A percentile compares a stretch with the other conserved stretches of the same genome.
phyloP scores from a whole-genome alignment of 2,329 filamentous ascomycete species.

The Colletotrichum musicola region DNA sequence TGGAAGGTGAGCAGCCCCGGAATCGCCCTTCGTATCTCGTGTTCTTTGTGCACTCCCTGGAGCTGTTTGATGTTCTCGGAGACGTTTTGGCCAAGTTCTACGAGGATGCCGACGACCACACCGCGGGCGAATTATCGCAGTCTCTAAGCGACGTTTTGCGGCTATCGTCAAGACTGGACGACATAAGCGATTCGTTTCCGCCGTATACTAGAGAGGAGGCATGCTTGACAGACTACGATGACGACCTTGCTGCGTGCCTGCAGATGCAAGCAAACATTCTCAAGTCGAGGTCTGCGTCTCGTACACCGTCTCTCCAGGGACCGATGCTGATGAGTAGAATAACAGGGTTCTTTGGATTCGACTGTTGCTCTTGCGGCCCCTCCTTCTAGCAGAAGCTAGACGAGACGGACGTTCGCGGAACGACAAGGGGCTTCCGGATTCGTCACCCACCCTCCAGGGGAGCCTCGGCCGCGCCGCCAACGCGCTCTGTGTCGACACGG shows the following conservation, averaged over 20 bases:
- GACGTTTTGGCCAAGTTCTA: conserved; percentile 20
- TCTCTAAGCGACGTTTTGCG: not conserved
- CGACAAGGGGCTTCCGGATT: not conserved
- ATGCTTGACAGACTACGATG: not conserved
- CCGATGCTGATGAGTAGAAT: accelerated
- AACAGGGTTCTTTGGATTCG: conserved; percentile 11
- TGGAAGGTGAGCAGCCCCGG: conserved; percentile 43
- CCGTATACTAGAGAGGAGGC: not conserved
- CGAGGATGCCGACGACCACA: not conserved
- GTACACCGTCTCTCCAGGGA: too few relatives aligned
- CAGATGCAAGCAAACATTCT: conserved; percentile 26
- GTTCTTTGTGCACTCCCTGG: conserved; percentile 40
- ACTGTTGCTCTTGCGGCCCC: not conserved
- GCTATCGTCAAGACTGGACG: conserved; percentile 9
- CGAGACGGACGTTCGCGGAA: not conserved
- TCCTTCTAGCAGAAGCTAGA: conserved; percentile 15
- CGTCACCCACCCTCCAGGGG: not conserved
- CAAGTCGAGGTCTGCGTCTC: conserved; percentile 1
- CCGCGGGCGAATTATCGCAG: not conserved
- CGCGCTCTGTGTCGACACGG: conserved; percentile 11
- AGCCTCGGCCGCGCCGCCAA: conserved; percentile 8
- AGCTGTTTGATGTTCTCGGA: conserved; percentile 38
- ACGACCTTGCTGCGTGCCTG: not conserved
- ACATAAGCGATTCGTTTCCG: not conserved
- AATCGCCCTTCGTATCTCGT: conserved; percentile 42